A percentile compares a stretch with the other conserved stretches of the same genome.
phyloP scores from a whole-genome alignment of 306 rosid genomes.

The Lotus japonicus region DNA sequence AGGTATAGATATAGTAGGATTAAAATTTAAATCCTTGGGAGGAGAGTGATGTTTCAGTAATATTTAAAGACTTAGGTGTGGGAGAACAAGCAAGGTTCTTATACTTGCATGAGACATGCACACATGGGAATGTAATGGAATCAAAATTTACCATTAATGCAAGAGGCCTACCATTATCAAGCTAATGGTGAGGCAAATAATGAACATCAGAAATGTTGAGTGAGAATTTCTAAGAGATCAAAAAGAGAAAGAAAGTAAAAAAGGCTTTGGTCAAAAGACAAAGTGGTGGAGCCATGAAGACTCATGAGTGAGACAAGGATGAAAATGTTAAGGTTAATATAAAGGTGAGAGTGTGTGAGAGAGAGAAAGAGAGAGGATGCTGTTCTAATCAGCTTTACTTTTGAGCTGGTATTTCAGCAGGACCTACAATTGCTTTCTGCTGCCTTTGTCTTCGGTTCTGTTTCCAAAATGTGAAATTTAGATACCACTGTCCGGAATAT shows the following conservation, averaged over 20 bases:
- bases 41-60: conserved; percentile 17
- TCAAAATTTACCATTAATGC: conserved; percentile 16
- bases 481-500: conserved; percentile 10
- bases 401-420: conserved; percentile 38
- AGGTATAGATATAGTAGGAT: neutral
- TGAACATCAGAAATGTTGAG: neutral
- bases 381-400: conserved; percentile 50
- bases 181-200: conserved; percentile 9
- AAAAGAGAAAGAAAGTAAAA: conserved; percentile 11
- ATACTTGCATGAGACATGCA: conserved; percentile 38
- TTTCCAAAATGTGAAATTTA: conserved; percentile 24
- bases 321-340: conserved; percentile 24
- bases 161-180: conserved; percentile 28
- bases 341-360: conserved; percentile 23
- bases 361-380: conserved; percentile 35
- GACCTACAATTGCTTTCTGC: conserved; percentile 36
- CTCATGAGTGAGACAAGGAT: conserved; percentile 24
- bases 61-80: conserved; percentile 14
- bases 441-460: conserved; percentile 31
- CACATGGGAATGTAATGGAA: conserved; percentile 23
- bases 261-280: conserved; percentile 47
- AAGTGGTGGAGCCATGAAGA: conserved; percentile 40
- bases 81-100: conserved; percentile 5
- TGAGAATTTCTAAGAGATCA: no score
- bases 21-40: conserved; percentile 12